These are phyloP conservation scores for Exophiala sideris DNA, from an alignment of 2,329 filamentous ascomycete genomes.

Conservation along the genomic window DNA sequence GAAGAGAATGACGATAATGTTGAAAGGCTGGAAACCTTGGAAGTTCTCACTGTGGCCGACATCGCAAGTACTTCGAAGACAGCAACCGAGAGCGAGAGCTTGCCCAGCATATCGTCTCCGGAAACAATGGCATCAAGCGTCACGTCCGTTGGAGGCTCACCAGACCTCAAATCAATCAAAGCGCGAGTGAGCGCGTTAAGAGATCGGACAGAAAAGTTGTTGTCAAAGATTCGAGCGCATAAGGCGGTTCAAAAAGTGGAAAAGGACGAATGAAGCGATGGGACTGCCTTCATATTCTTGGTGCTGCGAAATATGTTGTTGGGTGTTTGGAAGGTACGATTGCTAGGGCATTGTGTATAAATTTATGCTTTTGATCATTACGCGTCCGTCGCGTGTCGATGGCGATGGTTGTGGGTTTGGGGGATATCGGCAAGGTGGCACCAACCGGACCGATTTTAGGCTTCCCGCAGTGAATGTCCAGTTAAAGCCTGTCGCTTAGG, in stretches of 20 bases:
- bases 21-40: background rate
- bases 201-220: constrained; percentile 11
- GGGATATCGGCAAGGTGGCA: background rate
- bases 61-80: background rate
- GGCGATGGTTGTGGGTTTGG: no score
- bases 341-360: no score
- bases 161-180: constrained; percentile 10
- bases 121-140: constrained; percentile 4
- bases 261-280: background rate
- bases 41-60: background rate
- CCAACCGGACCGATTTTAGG: no score
- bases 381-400: background rate
- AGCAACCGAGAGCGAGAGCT: background rate
- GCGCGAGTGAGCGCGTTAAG: constrained; percentile 7
- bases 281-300: no score
- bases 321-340: no score
- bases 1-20: background rate
- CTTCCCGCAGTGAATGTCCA: background rate
- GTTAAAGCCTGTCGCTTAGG: background rate
- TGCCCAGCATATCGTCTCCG: background rate
- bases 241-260: background rate
- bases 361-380: background rate
- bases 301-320: no score
- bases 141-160: background rate
- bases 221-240: constrained; percentile 10